Evolutionary conservation across 768 basidiomycete genomes (phyloP).

Genomic region (Leccinum subtestaceum): DNA sequence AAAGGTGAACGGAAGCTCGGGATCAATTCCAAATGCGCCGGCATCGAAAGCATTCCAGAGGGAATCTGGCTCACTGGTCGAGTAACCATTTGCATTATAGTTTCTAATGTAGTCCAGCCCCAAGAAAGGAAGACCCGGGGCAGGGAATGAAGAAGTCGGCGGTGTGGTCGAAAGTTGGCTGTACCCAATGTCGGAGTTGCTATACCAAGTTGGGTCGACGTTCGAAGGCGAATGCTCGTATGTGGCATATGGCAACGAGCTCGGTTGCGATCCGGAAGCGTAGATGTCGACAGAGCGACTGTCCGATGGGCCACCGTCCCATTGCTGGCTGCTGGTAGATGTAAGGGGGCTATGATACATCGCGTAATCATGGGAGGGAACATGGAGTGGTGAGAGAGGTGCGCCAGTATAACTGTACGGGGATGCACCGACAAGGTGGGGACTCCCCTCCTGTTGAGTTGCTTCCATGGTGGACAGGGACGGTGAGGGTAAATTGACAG

Average conservation of each 20-base stretch:
- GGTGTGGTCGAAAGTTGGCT: constrained; percentile 54
- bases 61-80: constrained; percentile 38
- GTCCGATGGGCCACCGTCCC: constrained; percentile 44
- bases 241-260: constrained; percentile 40
- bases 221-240: constrained; percentile 43
- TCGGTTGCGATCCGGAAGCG: constrained; percentile 35
- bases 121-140: constrained; percentile 76
- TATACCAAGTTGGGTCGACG: constrained; percentile 39
- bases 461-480: constrained; percentile 51
- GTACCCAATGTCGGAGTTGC: constrained; percentile 37
- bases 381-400: constrained; percentile 52
- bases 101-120: constrained; percentile 84
- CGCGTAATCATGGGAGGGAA: constrained; percentile 55
- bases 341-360: constrained; percentile 34
- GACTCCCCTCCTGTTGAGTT: constrained; percentile 50
- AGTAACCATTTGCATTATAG: constrained; percentile 51
- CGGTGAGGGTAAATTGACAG: constrained; percentile 70
- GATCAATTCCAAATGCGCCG: constrained; percentile 71
- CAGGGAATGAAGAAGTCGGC: constrained; percentile 62
- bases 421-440: constrained; percentile 46
- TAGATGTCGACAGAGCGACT: constrained; percentile 43
- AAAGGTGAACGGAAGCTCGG: constrained; percentile 70
- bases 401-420: constrained; percentile 42
- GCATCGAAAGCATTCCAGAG: constrained; percentile 66
- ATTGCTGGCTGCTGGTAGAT: constrained; percentile 33